Evolutionary conservation across 2,329 filamentous ascomycete species (phyloP), one percentile per base, ranked within the genome.

Genomic region (Fusarium stilboides): DNA sequence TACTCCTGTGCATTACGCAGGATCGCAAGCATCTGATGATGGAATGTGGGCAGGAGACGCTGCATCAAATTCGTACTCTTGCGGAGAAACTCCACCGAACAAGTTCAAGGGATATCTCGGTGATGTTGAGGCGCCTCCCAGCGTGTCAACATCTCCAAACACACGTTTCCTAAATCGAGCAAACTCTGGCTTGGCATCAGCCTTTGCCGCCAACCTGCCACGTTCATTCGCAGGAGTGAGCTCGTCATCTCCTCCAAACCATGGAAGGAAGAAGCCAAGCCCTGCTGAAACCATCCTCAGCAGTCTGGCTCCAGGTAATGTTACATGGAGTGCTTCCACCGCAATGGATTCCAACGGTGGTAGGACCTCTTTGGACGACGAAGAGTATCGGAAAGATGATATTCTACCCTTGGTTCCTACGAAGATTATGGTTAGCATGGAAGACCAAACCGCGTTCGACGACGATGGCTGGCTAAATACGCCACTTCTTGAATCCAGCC

Each of bases 371-470:
- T 72, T 86, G 15, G 87, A 85, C 2, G 87, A 88, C 44, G 87
- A 89, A 43, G 86, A 88, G 9, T 77, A 77, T 20, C 80, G 80
- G 17, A 79, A 80, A 50, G 85, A 87, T 6, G 84, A 86, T 14
- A 61, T 79, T 14, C 74, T 84, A 6, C 79, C 83, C 10, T 75
- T 86, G 63, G 80, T 88, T 4, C 85, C 86, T 7, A 81, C 86
- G 17, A 83, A 80, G 22, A 84, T 88, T 7, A 81, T 82, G 2
- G 80, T 90, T 8, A 81, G 82, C 8, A 82, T 91, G 68, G 85
- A 87, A 72, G 88, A 92, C 65, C 88, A 89, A 66, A 84, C 85
- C n/a, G 83, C 86, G 20, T 92, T 92, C 70, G 90, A 92, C 68
- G 89, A 91, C 53, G 89, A 92, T 72, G 89, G 89, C 14, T 91